Percentiles rank a stretch among this genome's conserved stretches.
phyloP scores from a whole-genome alignment of 106 monocot species.

The Ottelia alismoides region DNA sequence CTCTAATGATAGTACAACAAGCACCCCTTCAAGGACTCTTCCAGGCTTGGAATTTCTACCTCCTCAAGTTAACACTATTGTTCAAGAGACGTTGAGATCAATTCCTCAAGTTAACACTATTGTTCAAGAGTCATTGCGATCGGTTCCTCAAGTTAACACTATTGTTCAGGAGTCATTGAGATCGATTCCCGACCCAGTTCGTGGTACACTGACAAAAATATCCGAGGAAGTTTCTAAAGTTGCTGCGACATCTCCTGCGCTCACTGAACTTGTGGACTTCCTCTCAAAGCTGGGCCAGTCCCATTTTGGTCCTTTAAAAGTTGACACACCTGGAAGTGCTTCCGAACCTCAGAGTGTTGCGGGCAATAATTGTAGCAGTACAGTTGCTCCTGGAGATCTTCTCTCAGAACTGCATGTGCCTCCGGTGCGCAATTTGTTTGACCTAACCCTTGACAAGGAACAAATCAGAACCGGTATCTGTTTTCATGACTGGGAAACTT shows the following conservation, averaged over 20 bases:
- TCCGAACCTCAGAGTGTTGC: background rate
- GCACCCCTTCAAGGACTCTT: background rate
- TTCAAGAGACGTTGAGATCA: too few species aligned
- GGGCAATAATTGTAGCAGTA: background rate
- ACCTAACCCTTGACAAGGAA: slow-evolving; percentile 4
- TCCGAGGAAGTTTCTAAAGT: slow-evolving; percentile 34
- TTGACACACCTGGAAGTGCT: background rate
- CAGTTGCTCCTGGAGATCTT: background rate
- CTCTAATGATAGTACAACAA: slow-evolving; percentile 5
- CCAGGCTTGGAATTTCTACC: slow-evolving; percentile 1
- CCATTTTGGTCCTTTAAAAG: slow-evolving; percentile 1
- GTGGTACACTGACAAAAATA: slow-evolving; percentile 22
- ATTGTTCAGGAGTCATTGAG: slow-evolving; percentile 52
- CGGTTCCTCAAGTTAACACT: too few species aligned
- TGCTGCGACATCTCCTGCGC: slow-evolving; percentile 24
- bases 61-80: slow-evolving; percentile 7
- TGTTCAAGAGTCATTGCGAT: too few species aligned
- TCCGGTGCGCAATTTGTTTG: background rate
- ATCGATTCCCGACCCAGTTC: slow-evolving; percentile 31
- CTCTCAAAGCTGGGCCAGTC: slow-evolving; percentile 27
- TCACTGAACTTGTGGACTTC: slow-evolving; percentile 28
- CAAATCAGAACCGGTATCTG: background rate
- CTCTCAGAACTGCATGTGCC: too few species aligned
- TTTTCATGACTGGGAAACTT: slow-evolving; percentile 3
- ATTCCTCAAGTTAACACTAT: too few species aligned